phyloP scores from a whole-genome alignment of 1,284 basidiomycete species.

The Apiotrichum sp. region DNA sequence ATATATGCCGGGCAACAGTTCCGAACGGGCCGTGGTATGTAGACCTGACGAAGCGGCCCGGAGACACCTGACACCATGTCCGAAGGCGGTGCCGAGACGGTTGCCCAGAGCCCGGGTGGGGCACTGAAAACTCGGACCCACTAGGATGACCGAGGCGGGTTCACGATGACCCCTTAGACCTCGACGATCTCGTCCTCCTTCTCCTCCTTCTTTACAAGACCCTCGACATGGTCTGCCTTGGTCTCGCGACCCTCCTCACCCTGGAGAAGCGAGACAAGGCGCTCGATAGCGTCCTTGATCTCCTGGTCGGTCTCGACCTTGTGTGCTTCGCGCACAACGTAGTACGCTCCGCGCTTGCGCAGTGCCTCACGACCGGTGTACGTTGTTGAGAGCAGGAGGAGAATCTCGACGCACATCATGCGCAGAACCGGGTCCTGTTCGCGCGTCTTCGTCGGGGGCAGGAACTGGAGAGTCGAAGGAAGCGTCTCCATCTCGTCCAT shows the following conservation, averaged over 20 bases:
- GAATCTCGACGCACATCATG: constrained; percentile 77
- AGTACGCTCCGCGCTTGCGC: constrained; percentile 76
- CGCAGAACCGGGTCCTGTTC: constrained; percentile 76
- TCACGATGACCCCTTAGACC: constrained; percentile 15
- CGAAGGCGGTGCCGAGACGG: too few species aligned
- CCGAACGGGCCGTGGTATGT: too few species aligned
- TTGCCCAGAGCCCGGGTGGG: too few species aligned
- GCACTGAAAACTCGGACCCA: too few species aligned
- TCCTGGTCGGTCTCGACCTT: constrained; percentile 69
- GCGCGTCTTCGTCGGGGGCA: constrained; percentile 74
- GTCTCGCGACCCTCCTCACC: constrained; percentile 60
- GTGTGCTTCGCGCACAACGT: constrained; percentile 75
- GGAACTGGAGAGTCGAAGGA: constrained; percentile 77
- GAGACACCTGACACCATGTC: too few species aligned
- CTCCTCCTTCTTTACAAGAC: constrained; percentile 47
- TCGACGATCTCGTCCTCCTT: constrained; percentile 33
- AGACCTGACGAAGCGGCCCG: too few species aligned
- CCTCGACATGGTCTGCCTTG: constrained; percentile 50
- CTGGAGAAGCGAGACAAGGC: constrained; percentile 68
- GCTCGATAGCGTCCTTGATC: constrained; percentile 63
- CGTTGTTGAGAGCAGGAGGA: constrained; percentile 82
- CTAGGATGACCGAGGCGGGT: too few species aligned
- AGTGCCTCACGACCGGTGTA: constrained; percentile 78
- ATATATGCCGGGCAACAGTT: too few species aligned
- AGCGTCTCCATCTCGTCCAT: constrained; percentile 86